phyloP scores from a whole-genome alignment of 140 eudicot species.

The Senecio squalidus region DNA sequence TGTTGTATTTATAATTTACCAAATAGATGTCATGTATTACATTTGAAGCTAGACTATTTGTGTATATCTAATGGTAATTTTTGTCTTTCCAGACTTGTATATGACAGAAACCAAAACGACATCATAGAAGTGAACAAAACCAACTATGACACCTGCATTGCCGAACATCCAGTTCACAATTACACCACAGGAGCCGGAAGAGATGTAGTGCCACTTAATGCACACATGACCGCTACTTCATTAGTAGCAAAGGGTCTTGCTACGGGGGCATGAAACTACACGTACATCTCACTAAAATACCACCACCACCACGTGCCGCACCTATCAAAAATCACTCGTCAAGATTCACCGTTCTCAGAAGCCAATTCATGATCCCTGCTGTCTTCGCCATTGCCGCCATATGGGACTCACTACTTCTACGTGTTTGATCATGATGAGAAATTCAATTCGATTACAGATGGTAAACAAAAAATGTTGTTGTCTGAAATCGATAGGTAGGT shows the following conservation, averaged over 20 bases:
- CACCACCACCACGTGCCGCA: slow-evolving; percentile 64
- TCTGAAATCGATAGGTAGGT: slow-evolving; percentile 12
- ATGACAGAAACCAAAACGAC: slow-evolving; percentile 61
- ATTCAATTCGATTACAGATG: background rate
- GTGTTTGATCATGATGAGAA: slow-evolving; percentile 18
- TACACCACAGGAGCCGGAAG: slow-evolving; percentile 87
- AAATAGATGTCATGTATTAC: background rate
- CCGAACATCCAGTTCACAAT: slow-evolving; percentile 65
- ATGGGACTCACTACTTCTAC: slow-evolving; percentile 48
- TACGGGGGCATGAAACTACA: slow-evolving; percentile 68
- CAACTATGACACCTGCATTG: slow-evolving; percentile 57
- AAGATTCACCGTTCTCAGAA: slow-evolving; percentile 23
- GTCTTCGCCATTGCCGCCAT: slow-evolving; percentile 51
- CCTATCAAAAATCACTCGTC: slow-evolving; percentile 41
- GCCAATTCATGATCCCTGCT: slow-evolving; percentile 53
- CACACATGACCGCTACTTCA: slow-evolving; percentile 62
- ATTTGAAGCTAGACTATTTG: background rate
- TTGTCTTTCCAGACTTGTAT: slow-evolving; percentile 54
- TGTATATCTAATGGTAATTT: background rate
- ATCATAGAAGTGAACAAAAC: slow-evolving; percentile 82
- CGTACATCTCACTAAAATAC: slow-evolving; percentile 40
- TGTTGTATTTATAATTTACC: too few species aligned
- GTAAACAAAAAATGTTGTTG: background rate
- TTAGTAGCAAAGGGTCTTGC: slow-evolving; percentile 76
- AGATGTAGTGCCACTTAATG: slow-evolving; percentile 69